Base-by-base conservation (phyloP, 352 stramenopile genomes). In the Phytophthora pseudosyringae region DNA sequence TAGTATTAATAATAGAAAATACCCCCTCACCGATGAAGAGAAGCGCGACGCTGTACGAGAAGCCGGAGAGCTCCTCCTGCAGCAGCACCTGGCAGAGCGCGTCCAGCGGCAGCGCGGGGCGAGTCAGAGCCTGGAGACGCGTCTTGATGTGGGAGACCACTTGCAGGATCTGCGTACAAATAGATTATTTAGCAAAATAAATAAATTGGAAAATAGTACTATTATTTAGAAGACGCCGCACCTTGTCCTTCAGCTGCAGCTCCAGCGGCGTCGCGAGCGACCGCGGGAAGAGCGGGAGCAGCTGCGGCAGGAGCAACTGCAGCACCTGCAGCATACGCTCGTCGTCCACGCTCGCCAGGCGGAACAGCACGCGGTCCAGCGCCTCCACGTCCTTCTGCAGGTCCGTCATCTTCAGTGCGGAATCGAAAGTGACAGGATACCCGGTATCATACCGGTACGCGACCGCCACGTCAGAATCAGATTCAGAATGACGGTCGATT, bases 311-410 rank as follows among this genome's bases (percentile, higher is more conserved):
- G 13, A 94, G 67, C 29, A 66, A 69, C 56, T 89, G 81, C 39
- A 93, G 63, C 53, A 93, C 83, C 13, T 73, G 45, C 16, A 88
- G 51, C 71, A 91, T 69, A 29, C 84, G 81, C 49, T 85, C 84
- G 35, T 91, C 84, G n/a, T 79, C 63, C 29, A 82, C 71, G 57
- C 80, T 93, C 40, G 81, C 84, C 28, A 93, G 76, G 6, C 84
- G 84, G 78, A 93, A 93, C 44, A 91, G 75, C 62, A 93, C 77
- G 71, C 84, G 84, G 39, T 93, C 81, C 40, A 93, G 71, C 59
- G 81, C 84, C 25, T 89, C 81, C 28, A 85, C 71, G 25, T 93
- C 84, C 48, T 78, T 73, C 58, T 80, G 63, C 26, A 84, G 33
- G 12, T 78, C 58, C 40, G 48, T 4, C 70, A 71, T 75, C 15